Evolutionary conservation across 257 asterid species (phyloP).

Genomic region (Primulina huaijiensis): DNA sequence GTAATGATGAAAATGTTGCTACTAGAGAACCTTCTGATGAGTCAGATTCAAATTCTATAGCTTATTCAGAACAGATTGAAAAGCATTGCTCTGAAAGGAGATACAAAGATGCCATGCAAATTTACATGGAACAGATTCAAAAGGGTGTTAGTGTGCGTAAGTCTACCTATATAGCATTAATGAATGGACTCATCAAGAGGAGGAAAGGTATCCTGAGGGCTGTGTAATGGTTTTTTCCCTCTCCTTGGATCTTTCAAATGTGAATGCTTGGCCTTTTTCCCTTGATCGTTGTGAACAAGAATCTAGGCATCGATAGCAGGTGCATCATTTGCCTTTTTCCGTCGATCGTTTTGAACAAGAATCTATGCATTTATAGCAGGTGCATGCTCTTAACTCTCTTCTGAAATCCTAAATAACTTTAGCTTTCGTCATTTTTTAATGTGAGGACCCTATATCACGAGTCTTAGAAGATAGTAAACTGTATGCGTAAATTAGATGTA

Average conservation of each 20-base stretch:
- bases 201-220: constrained; percentile 52
- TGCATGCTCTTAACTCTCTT: constrained; percentile 19
- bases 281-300: not conserved
- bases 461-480: not conserved
- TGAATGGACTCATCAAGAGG: constrained; percentile 77
- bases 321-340: not conserved
- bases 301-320: constrained; percentile 10
- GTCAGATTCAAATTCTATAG: constrained; percentile 37
- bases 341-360: not conserved
- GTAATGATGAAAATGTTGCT: constrained; percentile 27
- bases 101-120: constrained; percentile 78
- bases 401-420: not conserved
- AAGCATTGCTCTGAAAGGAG: constrained; percentile 70
- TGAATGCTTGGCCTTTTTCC: constrained; percentile 1
- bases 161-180: constrained; percentile 57
- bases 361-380: constrained; percentile 14
- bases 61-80: constrained; percentile 55
- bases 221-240: not conserved
- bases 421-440: not conserved
- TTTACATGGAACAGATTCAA: constrained; percentile 47
- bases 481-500: not conserved
- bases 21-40: constrained; percentile 30
- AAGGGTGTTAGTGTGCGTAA: constrained; percentile 57
- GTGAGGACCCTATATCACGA: not conserved
- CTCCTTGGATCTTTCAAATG: constrained; percentile 8